phyloP scores from a whole-genome alignment of 352 stramenopile species.

The Aphanomyces astaci region DNA sequence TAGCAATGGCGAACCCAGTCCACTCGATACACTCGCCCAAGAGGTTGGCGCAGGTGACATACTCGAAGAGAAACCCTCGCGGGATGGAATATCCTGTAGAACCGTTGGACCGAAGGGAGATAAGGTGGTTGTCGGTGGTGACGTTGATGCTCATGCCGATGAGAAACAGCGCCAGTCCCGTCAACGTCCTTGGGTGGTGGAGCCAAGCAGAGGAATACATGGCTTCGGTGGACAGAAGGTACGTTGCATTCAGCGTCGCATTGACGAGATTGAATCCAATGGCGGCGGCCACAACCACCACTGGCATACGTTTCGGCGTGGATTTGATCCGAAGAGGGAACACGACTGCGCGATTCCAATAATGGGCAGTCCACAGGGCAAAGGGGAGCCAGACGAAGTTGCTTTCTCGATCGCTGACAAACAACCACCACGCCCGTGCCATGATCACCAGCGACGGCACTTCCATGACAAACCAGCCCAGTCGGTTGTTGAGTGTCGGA shows the following conservation, averaged over 20 bases:
- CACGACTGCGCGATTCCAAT: slow-evolving; percentile 57
- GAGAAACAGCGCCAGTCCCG: slow-evolving; percentile 41
- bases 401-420: background rate
- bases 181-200: slow-evolving; percentile 28
- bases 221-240: slow-evolving; percentile 45
- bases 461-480: slow-evolving; percentile 73
- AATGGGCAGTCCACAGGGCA: slow-evolving; percentile 52
- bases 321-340: slow-evolving; percentile 63
- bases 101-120: slow-evolving; percentile 47
- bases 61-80: slow-evolving; percentile 50
- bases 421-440: slow-evolving; percentile 27
- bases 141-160: slow-evolving; percentile 53
- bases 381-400: slow-evolving; percentile 32
- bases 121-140: slow-evolving; percentile 59
- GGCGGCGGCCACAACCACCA: slow-evolving; percentile 43
- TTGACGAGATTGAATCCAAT: slow-evolving; percentile 68
- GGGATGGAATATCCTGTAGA: slow-evolving; percentile 57
- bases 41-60: slow-evolving; percentile 70
- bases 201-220: slow-evolving; percentile 32
- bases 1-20: slow-evolving; percentile 52
- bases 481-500: slow-evolving; percentile 39
- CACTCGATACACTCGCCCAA: slow-evolving; percentile 70
- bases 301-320: slow-evolving; percentile 48
- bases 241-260: slow-evolving; percentile 58
- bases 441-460: slow-evolving; percentile 47